A percentile compares a stretch with the other conserved stretches of the same genome.
Conservation (phyloP, 805 yeast genomes). For the Cephaloascus fragrans region DNA sequence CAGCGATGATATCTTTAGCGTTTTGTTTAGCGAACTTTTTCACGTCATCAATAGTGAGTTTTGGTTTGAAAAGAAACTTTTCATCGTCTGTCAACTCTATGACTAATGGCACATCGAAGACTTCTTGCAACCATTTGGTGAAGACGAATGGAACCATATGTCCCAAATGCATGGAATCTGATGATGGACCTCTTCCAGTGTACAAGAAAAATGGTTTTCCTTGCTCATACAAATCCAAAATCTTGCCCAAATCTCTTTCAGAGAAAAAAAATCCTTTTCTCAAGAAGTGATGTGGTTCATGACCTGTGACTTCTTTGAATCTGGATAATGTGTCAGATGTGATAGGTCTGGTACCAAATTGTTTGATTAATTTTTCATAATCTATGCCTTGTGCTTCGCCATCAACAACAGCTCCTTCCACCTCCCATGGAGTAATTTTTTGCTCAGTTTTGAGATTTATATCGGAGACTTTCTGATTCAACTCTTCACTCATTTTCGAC, state of each 20-base stretch:
- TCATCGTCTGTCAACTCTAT: slow-evolving; percentile 96
- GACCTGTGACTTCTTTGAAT: slow-evolving; percentile 79
- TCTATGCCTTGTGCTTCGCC: slow-evolving; percentile 89
- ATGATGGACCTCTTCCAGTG: slow-evolving; percentile 96
- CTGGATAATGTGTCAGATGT: slow-evolving; percentile 61
- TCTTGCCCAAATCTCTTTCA: slow-evolving; percentile 73
- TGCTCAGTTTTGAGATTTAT: slow-evolving; percentile 16
- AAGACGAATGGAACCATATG: slow-evolving; percentile 93
- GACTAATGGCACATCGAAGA: slow-evolving; percentile 90
- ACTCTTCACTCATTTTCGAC: background rate
- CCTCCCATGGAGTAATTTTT: slow-evolving; percentile 90
- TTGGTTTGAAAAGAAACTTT: slow-evolving; percentile 88
- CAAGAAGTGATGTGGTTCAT: slow-evolving; percentile 81
- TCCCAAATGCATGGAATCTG: slow-evolving; percentile 92
- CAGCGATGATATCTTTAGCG: slow-evolving; percentile 87
- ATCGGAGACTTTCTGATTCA: background rate
- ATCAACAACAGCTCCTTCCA: slow-evolving; percentile 95
- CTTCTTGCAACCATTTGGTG: slow-evolving; percentile 97
- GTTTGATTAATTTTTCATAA: slow-evolving; percentile 76
- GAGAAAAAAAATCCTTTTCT: slow-evolving; percentile 89
- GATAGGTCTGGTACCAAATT: slow-evolving; percentile 79
- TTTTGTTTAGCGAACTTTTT: slow-evolving; percentile 71
- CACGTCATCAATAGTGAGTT: slow-evolving; percentile 82
- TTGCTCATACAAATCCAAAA: slow-evolving; percentile 83
- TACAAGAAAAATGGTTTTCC: slow-evolving; percentile 93